Evolutionary conservation across 108 stramenopile genomes (phyloP), one percentile per base, ranked within the genome.

Genomic region (Nannochloropsis salina): DNA sequence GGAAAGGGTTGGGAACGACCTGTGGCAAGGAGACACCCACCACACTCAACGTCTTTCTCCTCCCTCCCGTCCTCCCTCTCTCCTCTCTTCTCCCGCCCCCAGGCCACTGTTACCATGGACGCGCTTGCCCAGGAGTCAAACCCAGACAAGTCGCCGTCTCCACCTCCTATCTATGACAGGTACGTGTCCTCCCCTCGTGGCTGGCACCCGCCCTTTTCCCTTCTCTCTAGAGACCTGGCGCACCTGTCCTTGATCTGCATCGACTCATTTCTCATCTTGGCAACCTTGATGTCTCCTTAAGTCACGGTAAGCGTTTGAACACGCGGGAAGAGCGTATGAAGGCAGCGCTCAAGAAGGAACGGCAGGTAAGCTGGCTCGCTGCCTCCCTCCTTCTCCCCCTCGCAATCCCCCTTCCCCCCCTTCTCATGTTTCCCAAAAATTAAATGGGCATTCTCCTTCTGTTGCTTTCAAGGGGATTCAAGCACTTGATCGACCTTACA

Each of bases 241-340:
- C 15, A 15, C 47, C 15, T 74, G 0, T 74, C 8, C n/a, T 74
- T n/a, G 20, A 15, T 74, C 61, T n/a, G 61, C 61, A 4, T n/a
- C n/a, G 4, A 4, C 61, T 0, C 61, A n/a, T n/a, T 74, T 8
- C 8, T 74, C 1, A 15, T 74, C 61, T n/a, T 74, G 3, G 20
- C 6, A n/a, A 1, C n/a, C 61, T 6, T 74, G 15, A 15, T 74
- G 1, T n/a, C 6, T 6, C 61, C 6, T n/a, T 74, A 15, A 74
- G 61, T 74, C 61, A 74, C 20, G 99, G 99, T 9, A 96, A 94
- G 45, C 91, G 98, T 1, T 95, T 93, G 44, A 99, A 99, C 88
- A 98, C 96, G 12, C 93, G 97, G 42, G 97, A 97, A 82, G 93
- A 93, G 22, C 93, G 98, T n/a, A 98, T 97, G 97, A 83, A 93